A percentile compares a stretch with the other conserved stretches of the same genome.
Evolutionary conservation across 1,284 basidiomycete genomes (phyloP).

Genomic region (Tranzscheliella williamsii): DNA sequence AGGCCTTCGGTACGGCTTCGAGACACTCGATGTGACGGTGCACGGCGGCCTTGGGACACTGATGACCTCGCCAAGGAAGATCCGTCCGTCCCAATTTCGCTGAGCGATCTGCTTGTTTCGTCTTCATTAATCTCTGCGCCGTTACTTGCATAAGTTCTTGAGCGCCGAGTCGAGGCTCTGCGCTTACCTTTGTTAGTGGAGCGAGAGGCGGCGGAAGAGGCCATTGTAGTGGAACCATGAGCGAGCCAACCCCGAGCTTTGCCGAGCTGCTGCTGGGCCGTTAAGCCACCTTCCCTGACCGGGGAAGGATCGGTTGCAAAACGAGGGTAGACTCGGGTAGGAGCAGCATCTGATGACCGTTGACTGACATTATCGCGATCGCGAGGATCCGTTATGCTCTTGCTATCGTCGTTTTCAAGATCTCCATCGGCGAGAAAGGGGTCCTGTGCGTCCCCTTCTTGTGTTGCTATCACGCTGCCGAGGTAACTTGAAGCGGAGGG

Average conservation of each 20-base stretch:
- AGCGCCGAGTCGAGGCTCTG: not conserved
- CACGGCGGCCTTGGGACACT: conserved; percentile 3
- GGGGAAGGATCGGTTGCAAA: no score
- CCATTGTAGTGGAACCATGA: conserved; percentile 32
- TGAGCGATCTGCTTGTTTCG: conserved; percentile 4
- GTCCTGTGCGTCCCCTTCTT: conserved; percentile 24
- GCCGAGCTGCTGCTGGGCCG: conserved; percentile 1
- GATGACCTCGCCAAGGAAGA: conserved; percentile 11
- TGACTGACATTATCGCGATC: not conserved
- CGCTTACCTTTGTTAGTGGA: not conserved
- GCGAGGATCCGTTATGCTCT: conserved; percentile 4
- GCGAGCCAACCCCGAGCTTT: conserved; percentile 38
- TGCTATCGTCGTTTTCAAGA: conserved; percentile 22
- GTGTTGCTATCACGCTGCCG: not conserved
- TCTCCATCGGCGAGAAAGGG: conserved; percentile 44
- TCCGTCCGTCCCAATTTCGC: no score
- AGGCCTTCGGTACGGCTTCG: conserved; percentile 1
- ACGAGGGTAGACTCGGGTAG: not conserved
- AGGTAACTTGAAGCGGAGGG: not conserved
- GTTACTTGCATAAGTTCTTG: no score
- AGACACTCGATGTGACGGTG: conserved; percentile 1
- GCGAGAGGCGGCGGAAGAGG: not conserved
- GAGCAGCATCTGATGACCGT: not conserved
- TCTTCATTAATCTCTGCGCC: conserved; percentile 4
- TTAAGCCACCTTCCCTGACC: not conserved